These are phyloP conservation scores for Tetrahymena thermophila DNA, from an alignment of 73 alveolate species.

Conservation along the genomic window DNA sequence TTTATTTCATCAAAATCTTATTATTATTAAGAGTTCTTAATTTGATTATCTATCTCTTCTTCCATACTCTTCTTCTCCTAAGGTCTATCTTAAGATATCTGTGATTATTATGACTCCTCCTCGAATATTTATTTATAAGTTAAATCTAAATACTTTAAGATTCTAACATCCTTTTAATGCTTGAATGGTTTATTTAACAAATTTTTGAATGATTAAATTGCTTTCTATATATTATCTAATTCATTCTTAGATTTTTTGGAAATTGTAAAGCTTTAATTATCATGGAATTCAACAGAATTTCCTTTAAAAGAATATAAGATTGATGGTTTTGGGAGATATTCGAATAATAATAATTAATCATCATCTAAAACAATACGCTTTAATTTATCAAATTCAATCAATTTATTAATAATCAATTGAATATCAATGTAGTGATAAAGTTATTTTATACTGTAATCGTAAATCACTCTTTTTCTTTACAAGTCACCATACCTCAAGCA, in stretches of 20 bases:
- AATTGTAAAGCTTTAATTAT: neutral
- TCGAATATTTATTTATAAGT: neutral
- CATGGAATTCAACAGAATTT: neutral
- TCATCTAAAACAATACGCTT: neutral
- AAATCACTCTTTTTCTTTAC: neutral
- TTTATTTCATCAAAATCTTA: too few species aligned
- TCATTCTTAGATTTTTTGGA: neutral
- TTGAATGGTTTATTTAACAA: neutral
- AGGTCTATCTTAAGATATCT: too few species aligned
- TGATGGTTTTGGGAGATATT: neutral
- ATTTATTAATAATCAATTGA: neutral
- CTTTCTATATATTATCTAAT: neutral
- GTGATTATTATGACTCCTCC: neutral
- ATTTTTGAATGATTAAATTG: neutral
- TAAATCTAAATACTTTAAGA: neutral
- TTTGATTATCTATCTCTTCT: too few species aligned
- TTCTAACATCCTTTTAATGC: neutral
- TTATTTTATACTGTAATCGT: neutral
- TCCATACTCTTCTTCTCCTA: too few species aligned
- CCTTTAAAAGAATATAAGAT: neutral
- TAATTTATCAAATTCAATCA: neutral
- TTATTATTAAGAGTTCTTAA: too few species aligned
- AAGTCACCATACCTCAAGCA: neutral
- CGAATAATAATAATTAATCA: neutral
- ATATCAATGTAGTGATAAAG: neutral